Evolutionary conservation across 805 yeast genomes (phyloP).

Genomic region (Candida pseudofarinosa): DNA sequence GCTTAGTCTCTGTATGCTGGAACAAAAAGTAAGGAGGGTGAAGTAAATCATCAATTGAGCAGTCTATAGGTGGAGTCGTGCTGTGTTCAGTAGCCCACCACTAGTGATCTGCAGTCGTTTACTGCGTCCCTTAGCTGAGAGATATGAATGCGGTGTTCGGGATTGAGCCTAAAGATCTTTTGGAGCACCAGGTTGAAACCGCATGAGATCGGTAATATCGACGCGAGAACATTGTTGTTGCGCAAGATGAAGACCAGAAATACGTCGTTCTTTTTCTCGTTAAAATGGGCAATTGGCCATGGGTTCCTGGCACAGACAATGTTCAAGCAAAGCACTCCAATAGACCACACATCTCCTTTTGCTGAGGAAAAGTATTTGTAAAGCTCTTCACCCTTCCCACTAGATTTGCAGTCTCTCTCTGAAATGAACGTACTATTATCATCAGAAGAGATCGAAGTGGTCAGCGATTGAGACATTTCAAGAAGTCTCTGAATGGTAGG

Average conservation of each 20-base stretch:
- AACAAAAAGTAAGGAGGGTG: no score
- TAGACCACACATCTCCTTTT: conserved; percentile 80
- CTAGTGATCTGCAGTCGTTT: not conserved
- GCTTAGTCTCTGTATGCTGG: no score
- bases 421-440: not conserved
- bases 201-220: conserved; percentile 68
- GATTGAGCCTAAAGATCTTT: conserved; percentile 42
- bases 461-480: conserved; percentile 22
- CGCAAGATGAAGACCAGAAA: conserved; percentile 61
- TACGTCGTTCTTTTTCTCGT: conserved; percentile 47
- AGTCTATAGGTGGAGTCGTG: no score
- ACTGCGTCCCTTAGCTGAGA: not conserved
- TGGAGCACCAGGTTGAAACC: conserved; percentile 54
- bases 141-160: conserved; percentile 41
- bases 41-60: no score
- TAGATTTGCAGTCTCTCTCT: conserved; percentile 11
- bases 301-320: conserved; percentile 83
- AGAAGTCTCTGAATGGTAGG: conserved; percentile 20
- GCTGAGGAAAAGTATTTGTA: conserved; percentile 55
- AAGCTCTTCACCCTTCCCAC: conserved; percentile 15
- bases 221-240: conserved; percentile 46
- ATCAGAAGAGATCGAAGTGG: not conserved
- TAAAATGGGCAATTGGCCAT: conserved; percentile 76
- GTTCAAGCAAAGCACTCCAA: conserved; percentile 77
- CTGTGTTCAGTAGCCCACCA: not conserved